phyloP scores from a whole-genome alignment of 371 early-diverging fungal species.

The Chytridium lagenaria region DNA sequence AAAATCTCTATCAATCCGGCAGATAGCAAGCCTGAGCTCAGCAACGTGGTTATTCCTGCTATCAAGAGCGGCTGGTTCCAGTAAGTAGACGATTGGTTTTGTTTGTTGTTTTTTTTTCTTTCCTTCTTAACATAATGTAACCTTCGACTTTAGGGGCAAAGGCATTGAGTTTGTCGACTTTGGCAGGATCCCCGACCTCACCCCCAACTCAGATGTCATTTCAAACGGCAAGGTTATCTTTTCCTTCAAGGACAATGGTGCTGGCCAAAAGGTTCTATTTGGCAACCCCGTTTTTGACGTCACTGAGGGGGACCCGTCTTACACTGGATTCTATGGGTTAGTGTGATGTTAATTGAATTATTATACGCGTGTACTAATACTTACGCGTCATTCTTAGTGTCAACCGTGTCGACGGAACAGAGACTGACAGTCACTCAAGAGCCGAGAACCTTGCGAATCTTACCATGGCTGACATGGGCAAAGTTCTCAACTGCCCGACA shows the following conservation, averaged over 20 bases:
- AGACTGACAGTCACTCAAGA: too few species aligned
- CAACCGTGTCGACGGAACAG: too few species aligned
- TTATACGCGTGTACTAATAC: too few species aligned
- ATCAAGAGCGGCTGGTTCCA: constrained; percentile 26
- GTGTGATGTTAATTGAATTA: constrained; percentile 5
- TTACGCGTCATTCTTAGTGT: too few species aligned
- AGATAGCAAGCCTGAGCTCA: neutral
- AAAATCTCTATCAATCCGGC: constrained; percentile 13
- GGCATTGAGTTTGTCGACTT: constrained; percentile 26
- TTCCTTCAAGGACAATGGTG: constrained; percentile 12
- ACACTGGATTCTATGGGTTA: constrained; percentile 22
- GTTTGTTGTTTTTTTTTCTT: neutral
- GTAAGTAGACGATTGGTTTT: constrained; percentile 20
- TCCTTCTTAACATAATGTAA: constrained; percentile 1
- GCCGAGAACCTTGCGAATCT: too few species aligned
- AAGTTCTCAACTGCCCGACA: constrained; percentile 7
- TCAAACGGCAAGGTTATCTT: constrained; percentile 15
- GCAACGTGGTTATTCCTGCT: neutral
- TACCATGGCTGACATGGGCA: neutral
- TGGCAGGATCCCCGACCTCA: constrained; percentile 4
- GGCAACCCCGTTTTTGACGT: constrained; percentile 16
- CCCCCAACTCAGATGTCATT: neutral
- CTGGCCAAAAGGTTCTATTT: neutral
- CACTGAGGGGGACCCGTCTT: neutral
- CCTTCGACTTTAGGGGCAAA: constrained; percentile 9